phyloP scores from a whole-genome alignment of 768 basidiomycete species.

The Crepidotus variabilis region DNA sequence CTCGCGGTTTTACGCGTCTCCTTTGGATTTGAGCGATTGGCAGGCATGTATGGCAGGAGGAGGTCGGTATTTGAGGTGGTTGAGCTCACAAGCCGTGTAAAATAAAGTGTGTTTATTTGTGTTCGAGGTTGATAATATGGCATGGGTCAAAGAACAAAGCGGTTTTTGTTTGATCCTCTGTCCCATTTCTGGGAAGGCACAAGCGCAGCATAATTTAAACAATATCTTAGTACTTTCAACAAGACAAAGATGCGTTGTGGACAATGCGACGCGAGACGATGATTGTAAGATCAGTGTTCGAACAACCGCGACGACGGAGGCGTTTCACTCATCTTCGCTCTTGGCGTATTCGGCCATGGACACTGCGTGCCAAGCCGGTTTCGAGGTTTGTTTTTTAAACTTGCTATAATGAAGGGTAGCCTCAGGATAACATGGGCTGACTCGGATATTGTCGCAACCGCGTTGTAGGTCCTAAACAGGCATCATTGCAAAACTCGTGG shows the following conservation, averaged over 20 bases:
- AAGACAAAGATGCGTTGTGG: too few species aligned
- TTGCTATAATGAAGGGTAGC: too few species aligned
- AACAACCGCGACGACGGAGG: too few species aligned
- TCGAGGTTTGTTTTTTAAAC: too few species aligned
- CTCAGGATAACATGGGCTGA: too few species aligned
- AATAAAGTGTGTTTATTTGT: not conserved
- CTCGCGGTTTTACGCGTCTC: not conserved
- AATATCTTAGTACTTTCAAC: not conserved
- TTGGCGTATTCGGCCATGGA: too few species aligned
- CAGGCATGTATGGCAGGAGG: not conserved
- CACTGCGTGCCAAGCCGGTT: too few species aligned
- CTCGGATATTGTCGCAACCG: too few species aligned
- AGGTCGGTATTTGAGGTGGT: not conserved
- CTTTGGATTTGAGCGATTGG: not conserved
- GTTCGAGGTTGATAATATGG: not conserved
- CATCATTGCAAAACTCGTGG: not conserved
- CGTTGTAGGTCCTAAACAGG: not conserved
- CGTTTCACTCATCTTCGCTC: too few species aligned
- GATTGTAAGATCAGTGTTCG: too few species aligned
- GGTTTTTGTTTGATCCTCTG: not conserved
- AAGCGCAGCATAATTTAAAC: not conserved
- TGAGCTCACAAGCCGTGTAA: too few species aligned
- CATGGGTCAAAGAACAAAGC: not conserved
- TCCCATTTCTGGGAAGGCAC: not conserved
- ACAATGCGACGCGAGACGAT: too few species aligned